These are phyloP conservation scores for Yarrowia sp. DNA, from an alignment of 805 yeast genomes.

Conservation along the genomic window DNA sequence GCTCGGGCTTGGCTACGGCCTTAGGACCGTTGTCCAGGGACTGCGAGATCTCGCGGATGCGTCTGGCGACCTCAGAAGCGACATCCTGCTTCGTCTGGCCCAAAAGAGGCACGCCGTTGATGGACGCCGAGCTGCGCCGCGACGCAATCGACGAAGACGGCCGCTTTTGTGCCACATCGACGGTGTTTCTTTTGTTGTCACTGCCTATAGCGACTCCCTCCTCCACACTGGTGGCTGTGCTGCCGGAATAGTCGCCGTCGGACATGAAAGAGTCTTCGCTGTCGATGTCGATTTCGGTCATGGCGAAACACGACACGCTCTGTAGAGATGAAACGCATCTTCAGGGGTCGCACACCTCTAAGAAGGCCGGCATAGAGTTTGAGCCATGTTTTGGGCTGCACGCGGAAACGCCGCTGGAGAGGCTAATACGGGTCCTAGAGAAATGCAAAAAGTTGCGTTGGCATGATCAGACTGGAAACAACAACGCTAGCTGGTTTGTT, in stretches of 20 bases:
- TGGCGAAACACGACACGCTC: background rate
- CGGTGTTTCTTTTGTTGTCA: background rate
- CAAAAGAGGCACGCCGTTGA: constrained; percentile 8
- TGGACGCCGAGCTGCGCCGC: background rate
- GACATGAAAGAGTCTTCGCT: constrained; percentile 24
- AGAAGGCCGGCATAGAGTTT: background rate
- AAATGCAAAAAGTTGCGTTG: too few species aligned
- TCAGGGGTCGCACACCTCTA: background rate
- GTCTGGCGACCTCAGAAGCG: constrained; percentile 13
- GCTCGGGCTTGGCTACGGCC: background rate
- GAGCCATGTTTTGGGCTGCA: too few species aligned
- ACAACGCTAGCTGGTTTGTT: too few species aligned
- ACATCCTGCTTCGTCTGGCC: constrained; percentile 19
- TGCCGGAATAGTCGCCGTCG: background rate
- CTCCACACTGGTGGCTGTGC: constrained; percentile 4
- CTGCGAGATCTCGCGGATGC: constrained; percentile 13
- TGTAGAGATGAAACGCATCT: background rate
- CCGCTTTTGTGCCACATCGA: background rate
- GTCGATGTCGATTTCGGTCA: constrained; percentile 12
- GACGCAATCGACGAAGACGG: background rate
- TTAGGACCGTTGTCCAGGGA: background rate
- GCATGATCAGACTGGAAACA: too few species aligned
- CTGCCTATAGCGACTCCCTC: background rate
- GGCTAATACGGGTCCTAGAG: too few species aligned
- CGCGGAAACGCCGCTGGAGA: too few species aligned